Conservation (phyloP, 106 monocot species). For the Allium fistulosum region DNA sequence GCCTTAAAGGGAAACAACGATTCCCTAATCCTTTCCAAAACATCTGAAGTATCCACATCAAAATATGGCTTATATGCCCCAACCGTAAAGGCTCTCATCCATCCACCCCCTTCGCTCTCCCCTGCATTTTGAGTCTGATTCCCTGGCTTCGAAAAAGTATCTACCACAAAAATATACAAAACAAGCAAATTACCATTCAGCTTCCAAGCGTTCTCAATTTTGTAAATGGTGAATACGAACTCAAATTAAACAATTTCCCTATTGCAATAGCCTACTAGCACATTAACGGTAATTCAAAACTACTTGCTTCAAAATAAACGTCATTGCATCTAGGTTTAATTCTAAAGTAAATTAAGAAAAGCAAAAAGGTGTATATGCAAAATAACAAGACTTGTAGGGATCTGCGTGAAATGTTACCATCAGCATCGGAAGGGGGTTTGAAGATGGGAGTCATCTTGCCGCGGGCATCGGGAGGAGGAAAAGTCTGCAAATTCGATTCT, state of each 20-base stretch:
- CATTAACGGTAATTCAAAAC: too few species aligned
- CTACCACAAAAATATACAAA: conserved; percentile 14
- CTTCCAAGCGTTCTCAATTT: too few species aligned
- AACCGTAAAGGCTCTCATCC: conserved; percentile 46
- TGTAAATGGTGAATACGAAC: too few species aligned
- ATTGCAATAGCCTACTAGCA: too few species aligned
- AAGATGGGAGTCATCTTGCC: conserved; percentile 58
- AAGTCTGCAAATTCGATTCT: conserved; percentile 78
- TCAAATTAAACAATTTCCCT: not conserved
- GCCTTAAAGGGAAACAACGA: conserved; percentile 59
- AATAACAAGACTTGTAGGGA: not conserved
- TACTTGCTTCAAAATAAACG: too few species aligned
- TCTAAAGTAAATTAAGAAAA: too few species aligned
- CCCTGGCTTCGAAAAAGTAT: conserved; percentile 68
- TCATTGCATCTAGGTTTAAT: too few species aligned
- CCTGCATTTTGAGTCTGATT: conserved; percentile 15
- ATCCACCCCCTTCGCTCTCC: conserved; percentile 32
- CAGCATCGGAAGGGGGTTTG: conserved; percentile 73
- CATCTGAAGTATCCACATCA: conserved; percentile 70
- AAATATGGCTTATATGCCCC: conserved; percentile 65
- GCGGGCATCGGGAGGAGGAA: conserved; percentile 50
- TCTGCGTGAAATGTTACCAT: conserved; percentile 28
- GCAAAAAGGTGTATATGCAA: not conserved
- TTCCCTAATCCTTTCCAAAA: conserved; percentile 62
- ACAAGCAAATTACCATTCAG: not conserved